Evolutionary conservation across 495 filamentous ascomycete species (phyloP), one percentile per base, ranked within the genome.

Genomic region (Neurospora terricola): DNA sequence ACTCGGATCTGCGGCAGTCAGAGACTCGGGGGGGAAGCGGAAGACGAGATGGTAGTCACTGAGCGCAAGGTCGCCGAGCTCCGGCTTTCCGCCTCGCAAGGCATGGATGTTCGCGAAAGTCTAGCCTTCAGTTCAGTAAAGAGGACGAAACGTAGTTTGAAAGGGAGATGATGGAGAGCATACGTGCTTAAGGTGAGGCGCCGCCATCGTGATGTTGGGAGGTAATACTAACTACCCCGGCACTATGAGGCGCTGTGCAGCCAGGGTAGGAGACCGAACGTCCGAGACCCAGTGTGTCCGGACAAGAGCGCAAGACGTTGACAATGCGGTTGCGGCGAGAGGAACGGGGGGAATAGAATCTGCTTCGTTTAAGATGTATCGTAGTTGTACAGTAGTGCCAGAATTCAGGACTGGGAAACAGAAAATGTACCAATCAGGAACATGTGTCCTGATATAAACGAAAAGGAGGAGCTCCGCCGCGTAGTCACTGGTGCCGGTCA

Each of bases 51-150:
- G 81, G 76, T 78, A 82, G 74, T 82, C 78, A 69, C 77, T 84
- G 27, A 87, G 77, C n/a, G 81, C 80, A 14, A 87, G 76, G 62
- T 86, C 84, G 59, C 83, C 83, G 16, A 75, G 76, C 68, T 81
- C 78, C 4, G 82, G 77, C 48, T 81, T 80, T 36, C 85, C 85
- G 48, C 81, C 79, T 70, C 76, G 79, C 66, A 87, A 76, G 59
- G 81, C 80, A 59, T 86, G 83, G 69, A 86, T 83, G 69, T 83
- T 74, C 36, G 76, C 73, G 69, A 83, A 86, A 42, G 74, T 45
- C 77, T 80, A 72, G 69, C 21, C n/a, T 10, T 38, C 30, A 37
- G 68, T 75, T 77, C 71, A 81, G 71, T 73, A 80, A 70, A 76
- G 72, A 71, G 71, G 73, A 73, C 43, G 38, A 36, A 40, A 40